Evolutionary conservation across 306 rosid genomes (phyloP).

Genomic region (Corylus americana): DNA sequence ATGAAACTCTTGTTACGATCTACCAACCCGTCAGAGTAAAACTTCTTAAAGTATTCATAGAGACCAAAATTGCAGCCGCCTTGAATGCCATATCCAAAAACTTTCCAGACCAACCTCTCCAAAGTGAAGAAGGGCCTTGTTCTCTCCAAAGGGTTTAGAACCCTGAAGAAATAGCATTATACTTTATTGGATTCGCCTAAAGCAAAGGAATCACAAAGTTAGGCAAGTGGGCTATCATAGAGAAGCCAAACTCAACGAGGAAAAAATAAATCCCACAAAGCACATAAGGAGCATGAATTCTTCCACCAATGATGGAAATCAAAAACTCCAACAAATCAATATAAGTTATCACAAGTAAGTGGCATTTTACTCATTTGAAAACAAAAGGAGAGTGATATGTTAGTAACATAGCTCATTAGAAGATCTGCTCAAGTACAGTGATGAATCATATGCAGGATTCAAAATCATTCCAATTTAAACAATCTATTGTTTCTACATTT

Average conservation of each 20-base stretch:
- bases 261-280: neutral
- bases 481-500: neutral
- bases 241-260: neutral
- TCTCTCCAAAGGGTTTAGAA: conserved; percentile 63
- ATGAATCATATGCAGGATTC: neutral
- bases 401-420: neutral
- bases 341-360: neutral
- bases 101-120: conserved; percentile 88
- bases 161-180: conserved; percentile 56
- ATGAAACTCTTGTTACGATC: conserved; percentile 43
- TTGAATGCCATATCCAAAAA: conserved; percentile 70
- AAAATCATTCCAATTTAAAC: neutral
- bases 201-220: neutral
- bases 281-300: neutral
- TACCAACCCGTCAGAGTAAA: conserved; percentile 45
- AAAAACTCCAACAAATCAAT: neutral
- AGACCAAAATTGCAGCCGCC: conserved; percentile 75
- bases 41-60: conserved; percentile 72
- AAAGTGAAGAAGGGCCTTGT: conserved; percentile 64
- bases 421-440: neutral
- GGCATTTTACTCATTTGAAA: neutral
- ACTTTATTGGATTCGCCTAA: conserved; percentile 63
- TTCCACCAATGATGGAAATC: neutral
- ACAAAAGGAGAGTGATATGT: neutral
- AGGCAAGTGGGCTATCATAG: neutral